Base-by-base conservation (phyloP, 1,284 basidiomycete genomes). In the Leccinum pachyderme region DNA sequence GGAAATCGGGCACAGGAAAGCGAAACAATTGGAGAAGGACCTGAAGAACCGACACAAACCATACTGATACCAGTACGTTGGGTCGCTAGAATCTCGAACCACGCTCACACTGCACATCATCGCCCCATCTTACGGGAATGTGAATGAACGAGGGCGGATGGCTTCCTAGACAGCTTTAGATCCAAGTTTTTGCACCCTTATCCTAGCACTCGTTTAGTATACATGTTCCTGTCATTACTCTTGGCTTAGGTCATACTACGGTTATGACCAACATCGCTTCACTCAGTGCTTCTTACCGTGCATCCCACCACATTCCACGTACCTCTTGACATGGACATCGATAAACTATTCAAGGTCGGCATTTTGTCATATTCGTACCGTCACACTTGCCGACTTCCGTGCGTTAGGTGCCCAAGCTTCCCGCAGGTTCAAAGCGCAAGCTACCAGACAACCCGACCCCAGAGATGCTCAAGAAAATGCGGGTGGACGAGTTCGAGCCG, bases 1-100 rank as follows among this genome's bases (percentile, higher is more conserved):
- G 55, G 91, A 95, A 69, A 96, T 97, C 62, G 95, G 95, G 1
- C 91, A 93, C 68, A 81, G 88, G 55, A 96, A 95, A 69, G 92
- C 93, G 8, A 86, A 84, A 65, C 82, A 88, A 68, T 75, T 93
- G 28, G 90, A 92, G 70, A 84, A 80, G 70, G 87, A 91, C 62
- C 64, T 91, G 71, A 91, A 91, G 80, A 91, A 89, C 71, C 78
- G 87, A 58, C 81, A 81, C 72, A 87, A 86, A 67, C 87, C 87
- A 22, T 90, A 90, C 70, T 90, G 72, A 71, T 69, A 56, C 52
- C 52, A 67, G 66, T 72, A 63, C 66, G 67, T 71, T 59, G 61
- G 58, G 53, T 48, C 47, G 54, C 57, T 56, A 51, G 61, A 49
- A 11, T 57, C 37, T 63, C 43, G 59, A 63, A 54, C 55, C 15